Conservation (phyloP, 192 early-diverging fungal genomes). For the Backusella australiensis region DNA sequence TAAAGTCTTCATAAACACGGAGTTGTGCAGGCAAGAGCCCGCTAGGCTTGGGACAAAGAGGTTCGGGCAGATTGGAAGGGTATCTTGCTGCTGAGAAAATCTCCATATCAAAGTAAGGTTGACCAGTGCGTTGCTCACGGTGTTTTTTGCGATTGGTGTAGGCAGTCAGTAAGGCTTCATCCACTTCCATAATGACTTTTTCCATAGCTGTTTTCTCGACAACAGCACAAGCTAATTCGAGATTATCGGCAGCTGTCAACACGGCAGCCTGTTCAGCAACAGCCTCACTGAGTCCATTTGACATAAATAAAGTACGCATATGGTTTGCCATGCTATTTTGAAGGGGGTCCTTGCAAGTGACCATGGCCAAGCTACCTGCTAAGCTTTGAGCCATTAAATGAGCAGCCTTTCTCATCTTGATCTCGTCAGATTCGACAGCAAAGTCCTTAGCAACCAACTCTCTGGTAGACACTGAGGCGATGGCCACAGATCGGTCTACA, state of each 20-base stretch:
- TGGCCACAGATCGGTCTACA: slow-evolving; percentile 89
- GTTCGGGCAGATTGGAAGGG: slow-evolving; percentile 82
- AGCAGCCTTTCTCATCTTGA: slow-evolving; percentile 89
- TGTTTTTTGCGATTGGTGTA: slow-evolving; percentile 82
- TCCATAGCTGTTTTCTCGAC: slow-evolving; percentile 96
- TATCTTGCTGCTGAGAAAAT: slow-evolving; percentile 78
- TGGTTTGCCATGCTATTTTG: slow-evolving; percentile 78
- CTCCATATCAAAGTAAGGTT: slow-evolving; percentile 89
- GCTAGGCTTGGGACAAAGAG: slow-evolving; percentile 79
- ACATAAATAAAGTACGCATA: slow-evolving; percentile 64
- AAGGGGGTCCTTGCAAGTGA: slow-evolving; percentile 92
- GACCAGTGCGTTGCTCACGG: slow-evolving; percentile 72
- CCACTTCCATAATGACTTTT: slow-evolving; percentile 93
- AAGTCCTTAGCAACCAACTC: slow-evolving; percentile 96
- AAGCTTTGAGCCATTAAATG: slow-evolving; percentile 95
- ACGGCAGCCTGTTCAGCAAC: slow-evolving; percentile 83
- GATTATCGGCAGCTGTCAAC: slow-evolving; percentile 86
- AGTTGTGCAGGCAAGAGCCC: slow-evolving; percentile 77
- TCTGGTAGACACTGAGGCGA: slow-evolving; percentile 88
- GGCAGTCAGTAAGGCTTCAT: slow-evolving; percentile 70
- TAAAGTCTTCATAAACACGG: slow-evolving; percentile 87
- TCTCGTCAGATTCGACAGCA: slow-evolving; percentile 91
- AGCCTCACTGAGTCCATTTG: slow-evolving; percentile 75
- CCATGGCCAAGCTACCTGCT: slow-evolving; percentile 69
- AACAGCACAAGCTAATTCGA: slow-evolving; percentile 92